Percentiles rank a stretch among this genome's conserved stretches.
phyloP scores from a whole-genome alignment of 2,329 filamentous ascomycete genomes.

The Sporothrix pseudoabietina region DNA sequence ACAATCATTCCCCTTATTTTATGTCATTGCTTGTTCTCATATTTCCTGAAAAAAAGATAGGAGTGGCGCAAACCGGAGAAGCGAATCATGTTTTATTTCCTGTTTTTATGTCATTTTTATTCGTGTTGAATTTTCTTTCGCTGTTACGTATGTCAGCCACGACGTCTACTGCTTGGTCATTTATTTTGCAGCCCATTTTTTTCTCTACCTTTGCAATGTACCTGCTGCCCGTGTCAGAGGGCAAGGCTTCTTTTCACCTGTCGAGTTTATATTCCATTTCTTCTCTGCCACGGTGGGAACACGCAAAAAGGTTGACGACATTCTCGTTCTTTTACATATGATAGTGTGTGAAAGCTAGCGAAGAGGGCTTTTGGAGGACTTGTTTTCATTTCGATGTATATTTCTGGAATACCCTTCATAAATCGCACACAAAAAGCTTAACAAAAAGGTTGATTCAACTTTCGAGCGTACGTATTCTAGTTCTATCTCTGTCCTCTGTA shows the following conservation, averaged over 20 bases:
- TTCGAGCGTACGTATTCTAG: neutral
- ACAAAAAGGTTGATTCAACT: conserved; percentile 15
- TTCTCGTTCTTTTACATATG: neutral
- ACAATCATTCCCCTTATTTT: neutral
- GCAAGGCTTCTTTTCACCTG: neutral
- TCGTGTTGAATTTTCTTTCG: neutral
- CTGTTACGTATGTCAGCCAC: neutral
- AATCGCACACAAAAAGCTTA: neutral
- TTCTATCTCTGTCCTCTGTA: neutral
- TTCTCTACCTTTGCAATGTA: neutral
- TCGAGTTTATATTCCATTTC: neutral
- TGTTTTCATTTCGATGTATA: neutral
- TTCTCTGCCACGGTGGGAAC: neutral
- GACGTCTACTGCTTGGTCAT: neutral
- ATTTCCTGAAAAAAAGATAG: neutral
- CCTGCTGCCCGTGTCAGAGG: neutral
- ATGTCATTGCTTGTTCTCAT: neutral
- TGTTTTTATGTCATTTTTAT: neutral
- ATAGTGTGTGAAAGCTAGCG: neutral
- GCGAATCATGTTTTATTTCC: neutral
- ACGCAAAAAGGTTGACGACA: conserved; percentile 9
- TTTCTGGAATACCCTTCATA: conserved; percentile 15
- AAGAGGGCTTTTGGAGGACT: neutral
- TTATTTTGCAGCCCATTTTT: neutral
- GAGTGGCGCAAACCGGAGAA: conserved; percentile 17